Evolutionary conservation across 2,329 filamentous ascomycete species (phyloP).

Genomic region (Diplodia corticola): DNA sequence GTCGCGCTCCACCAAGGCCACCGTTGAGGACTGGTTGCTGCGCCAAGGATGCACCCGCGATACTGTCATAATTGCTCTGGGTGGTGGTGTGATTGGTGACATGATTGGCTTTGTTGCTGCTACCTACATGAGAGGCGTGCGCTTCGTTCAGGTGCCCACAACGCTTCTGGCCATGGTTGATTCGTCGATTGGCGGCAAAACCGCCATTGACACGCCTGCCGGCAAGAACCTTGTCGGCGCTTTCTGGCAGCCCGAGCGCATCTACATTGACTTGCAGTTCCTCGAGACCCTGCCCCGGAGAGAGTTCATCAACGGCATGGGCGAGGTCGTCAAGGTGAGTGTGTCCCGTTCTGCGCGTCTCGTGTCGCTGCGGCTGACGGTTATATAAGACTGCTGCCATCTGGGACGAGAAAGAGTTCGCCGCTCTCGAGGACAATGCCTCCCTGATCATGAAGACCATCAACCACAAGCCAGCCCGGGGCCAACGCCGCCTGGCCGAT

Average conservation of each 20-base stretch:
- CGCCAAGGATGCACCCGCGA: slow-evolving; percentile 89
- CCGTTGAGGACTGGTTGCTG: slow-evolving; percentile 97
- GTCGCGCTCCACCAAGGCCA: slow-evolving; percentile 86
- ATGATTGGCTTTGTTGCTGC: slow-evolving; percentile 97
- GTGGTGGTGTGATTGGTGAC: slow-evolving; percentile 95
- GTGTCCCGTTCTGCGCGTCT: neutral
- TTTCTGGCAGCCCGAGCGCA: slow-evolving; percentile 93
- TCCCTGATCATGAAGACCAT: slow-evolving; percentile 72
- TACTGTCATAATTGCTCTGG: slow-evolving; percentile 90
- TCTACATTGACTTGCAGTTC: slow-evolving; percentile 93
- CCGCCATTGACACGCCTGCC: slow-evolving; percentile 91
- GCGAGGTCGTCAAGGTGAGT: slow-evolving; percentile 80
- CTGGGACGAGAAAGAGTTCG: slow-evolving; percentile 87
- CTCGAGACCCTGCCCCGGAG: slow-evolving; percentile 85
- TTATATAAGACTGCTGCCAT: slow-evolving; percentile 77
- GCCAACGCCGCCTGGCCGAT: slow-evolving; percentile 62
- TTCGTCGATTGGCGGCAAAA: slow-evolving; percentile 97
- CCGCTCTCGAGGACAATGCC: slow-evolving; percentile 78
- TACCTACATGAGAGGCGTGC: slow-evolving; percentile 97
- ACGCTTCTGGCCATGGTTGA: slow-evolving; percentile 97
- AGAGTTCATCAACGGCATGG: slow-evolving; percentile 98
- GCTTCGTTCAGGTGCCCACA: slow-evolving; percentile 94
- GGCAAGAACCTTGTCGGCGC: slow-evolving; percentile 95
- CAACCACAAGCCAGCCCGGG: slow-evolving; percentile 59
- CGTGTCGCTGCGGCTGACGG: slow-evolving; percentile 23